A percentile compares a stretch with the other conserved stretches of the same genome.
These are phyloP conservation scores for Nicotiana knightiana DNA, from an alignment of 257 asterid genomes.

Conservation along the genomic window DNA sequence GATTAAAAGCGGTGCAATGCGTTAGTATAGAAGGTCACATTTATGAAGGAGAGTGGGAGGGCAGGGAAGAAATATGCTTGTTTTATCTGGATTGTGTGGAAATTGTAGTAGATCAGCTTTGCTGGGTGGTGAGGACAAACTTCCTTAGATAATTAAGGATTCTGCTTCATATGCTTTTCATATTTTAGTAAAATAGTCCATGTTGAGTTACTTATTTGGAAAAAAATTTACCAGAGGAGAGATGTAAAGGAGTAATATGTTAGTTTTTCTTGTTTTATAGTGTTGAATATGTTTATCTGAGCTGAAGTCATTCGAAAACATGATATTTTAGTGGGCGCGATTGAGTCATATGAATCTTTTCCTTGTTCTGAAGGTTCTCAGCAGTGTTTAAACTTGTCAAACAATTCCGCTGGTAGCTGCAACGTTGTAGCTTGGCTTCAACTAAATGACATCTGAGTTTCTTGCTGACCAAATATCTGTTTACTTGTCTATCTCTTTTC, in stretches of 20 bases:
- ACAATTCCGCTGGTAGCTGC: background rate
- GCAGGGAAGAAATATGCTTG: background rate
- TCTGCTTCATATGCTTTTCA: background rate
- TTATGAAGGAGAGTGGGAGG: background rate
- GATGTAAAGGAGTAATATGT: background rate
- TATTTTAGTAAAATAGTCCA: background rate
- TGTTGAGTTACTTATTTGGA: background rate
- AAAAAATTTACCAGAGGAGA: background rate
- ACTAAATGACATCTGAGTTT: background rate
- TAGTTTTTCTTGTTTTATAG: background rate
- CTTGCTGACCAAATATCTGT: background rate
- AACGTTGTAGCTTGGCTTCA: background rate
- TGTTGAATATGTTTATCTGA: background rate
- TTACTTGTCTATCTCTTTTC: background rate
- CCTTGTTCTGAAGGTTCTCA: constrained; percentile 3
- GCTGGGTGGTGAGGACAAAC: background rate
- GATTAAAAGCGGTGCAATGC: background rate
- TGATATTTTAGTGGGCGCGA: background rate
- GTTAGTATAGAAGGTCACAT: background rate
- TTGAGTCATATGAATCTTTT: background rate
- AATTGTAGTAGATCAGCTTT: background rate
- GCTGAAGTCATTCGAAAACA: background rate
- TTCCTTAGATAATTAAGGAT: background rate
- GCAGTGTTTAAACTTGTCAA: background rate
- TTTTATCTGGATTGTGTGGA: background rate